Percentiles rank a stretch among this genome's conserved stretches.
These are phyloP conservation scores for Posidonia oceanica DNA, from an alignment of 116 monocot species.

Conservation along the genomic window DNA sequence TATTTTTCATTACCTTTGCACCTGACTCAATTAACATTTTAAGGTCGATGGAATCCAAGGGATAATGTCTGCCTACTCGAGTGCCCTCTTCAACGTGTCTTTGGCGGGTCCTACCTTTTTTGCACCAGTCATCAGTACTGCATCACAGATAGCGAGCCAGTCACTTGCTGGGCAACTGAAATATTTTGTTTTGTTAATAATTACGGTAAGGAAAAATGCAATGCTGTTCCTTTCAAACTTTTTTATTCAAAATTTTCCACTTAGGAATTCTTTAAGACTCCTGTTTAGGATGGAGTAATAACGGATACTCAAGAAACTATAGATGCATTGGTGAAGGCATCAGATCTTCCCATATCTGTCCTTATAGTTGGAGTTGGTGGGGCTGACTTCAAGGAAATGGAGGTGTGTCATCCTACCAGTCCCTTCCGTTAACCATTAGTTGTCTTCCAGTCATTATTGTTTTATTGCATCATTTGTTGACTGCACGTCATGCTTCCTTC, in stretches of 20 bases:
- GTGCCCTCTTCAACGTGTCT: conserved; percentile 84
- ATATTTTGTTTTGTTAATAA: conserved; percentile 78
- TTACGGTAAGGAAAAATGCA: conserved; percentile 44
- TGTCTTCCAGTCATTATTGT: conserved; percentile 3
- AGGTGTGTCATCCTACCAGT: conserved; percentile 29
- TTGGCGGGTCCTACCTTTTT: conserved; percentile 93
- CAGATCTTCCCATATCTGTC: conserved; percentile 84
- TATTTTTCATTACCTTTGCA: too few species aligned
- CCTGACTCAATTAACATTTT: too few species aligned
- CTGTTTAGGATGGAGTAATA: conserved; percentile 73
- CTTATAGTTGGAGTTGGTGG: conserved; percentile 95
- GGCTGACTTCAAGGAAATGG: conserved; percentile 97
- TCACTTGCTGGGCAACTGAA: conserved; percentile 47
- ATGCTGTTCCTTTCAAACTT: too few species aligned
- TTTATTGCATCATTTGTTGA: too few species aligned
- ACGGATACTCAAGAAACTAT: conserved; percentile 94
- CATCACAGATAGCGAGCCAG: conserved; percentile 58
- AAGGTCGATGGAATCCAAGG: conserved; percentile 93
- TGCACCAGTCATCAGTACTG: conserved; percentile 62
- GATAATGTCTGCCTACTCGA: conserved; percentile 80
- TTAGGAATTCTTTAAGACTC: too few species aligned
- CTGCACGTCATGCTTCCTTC: too few species aligned
- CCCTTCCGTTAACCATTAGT: too few species aligned
- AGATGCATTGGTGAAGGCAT: conserved; percentile 83
- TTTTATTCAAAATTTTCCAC: too few species aligned